phyloP scores from a whole-genome alignment of 148 eudicot species.

The Rhododendron griersonianum region DNA sequence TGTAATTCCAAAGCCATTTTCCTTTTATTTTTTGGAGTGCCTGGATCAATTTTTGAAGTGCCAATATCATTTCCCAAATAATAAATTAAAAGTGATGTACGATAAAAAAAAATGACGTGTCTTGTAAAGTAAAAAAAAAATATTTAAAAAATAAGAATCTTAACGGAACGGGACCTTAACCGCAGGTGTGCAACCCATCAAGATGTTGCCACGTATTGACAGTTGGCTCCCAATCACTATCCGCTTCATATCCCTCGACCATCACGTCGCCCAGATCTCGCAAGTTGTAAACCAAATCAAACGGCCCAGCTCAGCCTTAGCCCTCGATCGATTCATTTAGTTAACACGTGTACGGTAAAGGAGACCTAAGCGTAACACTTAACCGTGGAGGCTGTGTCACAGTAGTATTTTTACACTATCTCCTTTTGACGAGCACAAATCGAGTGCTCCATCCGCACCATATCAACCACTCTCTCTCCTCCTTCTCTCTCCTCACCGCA shows the following conservation, averaged over 20 bases:
- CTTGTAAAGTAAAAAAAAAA: too few relatives aligned
- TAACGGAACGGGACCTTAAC: too few relatives aligned
- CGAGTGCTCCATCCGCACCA: constrained; percentile 23
- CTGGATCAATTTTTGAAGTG: too few relatives aligned
- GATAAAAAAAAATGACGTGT: too few relatives aligned
- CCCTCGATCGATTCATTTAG: background rate
- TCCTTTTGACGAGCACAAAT: constrained; percentile 16
- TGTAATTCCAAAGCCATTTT: too few relatives aligned
- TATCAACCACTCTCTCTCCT: background rate
- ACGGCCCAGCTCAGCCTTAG: background rate
- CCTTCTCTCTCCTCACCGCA: background rate
- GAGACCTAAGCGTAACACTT: background rate
- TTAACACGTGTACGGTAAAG: background rate
- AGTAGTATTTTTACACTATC: background rate
- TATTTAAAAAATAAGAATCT: too few relatives aligned
- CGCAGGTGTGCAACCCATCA: background rate
- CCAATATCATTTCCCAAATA: too few relatives aligned
- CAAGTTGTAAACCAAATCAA: background rate
- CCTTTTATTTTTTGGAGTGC: too few relatives aligned
- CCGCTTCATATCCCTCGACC: too few relatives aligned
- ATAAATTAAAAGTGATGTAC: too few relatives aligned
- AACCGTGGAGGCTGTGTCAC: background rate
- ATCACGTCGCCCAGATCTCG: too few relatives aligned
- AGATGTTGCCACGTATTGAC: background rate
- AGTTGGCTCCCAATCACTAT: background rate